Percentiles rank a stretch among this genome's conserved stretches.
Evolutionary conservation across 495 filamentous ascomycete species (phyloP).

Genomic region (Penicillium goetzii): DNA sequence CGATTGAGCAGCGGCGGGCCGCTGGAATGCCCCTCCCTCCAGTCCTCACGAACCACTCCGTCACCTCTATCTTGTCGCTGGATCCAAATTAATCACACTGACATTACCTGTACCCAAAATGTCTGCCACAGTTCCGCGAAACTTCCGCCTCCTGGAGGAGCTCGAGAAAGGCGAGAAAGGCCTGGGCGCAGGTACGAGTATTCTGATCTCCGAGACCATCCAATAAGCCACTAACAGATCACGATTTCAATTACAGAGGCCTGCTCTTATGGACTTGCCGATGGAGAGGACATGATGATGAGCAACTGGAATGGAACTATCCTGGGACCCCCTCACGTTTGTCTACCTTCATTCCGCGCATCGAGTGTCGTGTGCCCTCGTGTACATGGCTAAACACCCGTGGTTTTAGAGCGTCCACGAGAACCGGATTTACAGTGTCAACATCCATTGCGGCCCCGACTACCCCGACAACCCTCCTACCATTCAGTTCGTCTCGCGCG

Average conservation of each 20-base stretch:
- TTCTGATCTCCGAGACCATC: constrained; percentile 7
- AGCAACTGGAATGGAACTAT: constrained; percentile 99
- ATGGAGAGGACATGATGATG: constrained; percentile 96
- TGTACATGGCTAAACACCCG: background rate
- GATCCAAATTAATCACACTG: constrained; percentile 6
- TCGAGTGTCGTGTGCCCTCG: constrained; percentile 6
- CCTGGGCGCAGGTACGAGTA: constrained; percentile 75
- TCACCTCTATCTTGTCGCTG: constrained; percentile 4
- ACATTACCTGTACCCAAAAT: constrained; percentile 45
- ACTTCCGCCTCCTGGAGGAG: constrained; percentile 95
- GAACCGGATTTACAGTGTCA: constrained; percentile 97
- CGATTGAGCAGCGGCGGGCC: constrained; percentile 15
- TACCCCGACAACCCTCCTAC: constrained; percentile 89
- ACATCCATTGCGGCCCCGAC: constrained; percentile 90
- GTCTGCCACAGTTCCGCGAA: constrained; percentile 87
- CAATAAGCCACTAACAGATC: constrained; percentile 19
- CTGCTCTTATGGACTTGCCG: constrained; percentile 93
- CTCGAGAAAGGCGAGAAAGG: constrained; percentile 99
- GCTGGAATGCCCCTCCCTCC: constrained; percentile 28
- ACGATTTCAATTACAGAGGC: constrained; percentile 64
- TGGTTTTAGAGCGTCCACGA: constrained; percentile 81
- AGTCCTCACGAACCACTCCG: constrained; percentile 23
- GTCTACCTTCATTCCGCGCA: constrained; percentile 32
- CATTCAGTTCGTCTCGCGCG: constrained; percentile 86
- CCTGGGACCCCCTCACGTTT: constrained; percentile 91